Conservation (phyloP, 768 basidiomycete species). For the Tubosaeta brunneosetosa region DNA sequence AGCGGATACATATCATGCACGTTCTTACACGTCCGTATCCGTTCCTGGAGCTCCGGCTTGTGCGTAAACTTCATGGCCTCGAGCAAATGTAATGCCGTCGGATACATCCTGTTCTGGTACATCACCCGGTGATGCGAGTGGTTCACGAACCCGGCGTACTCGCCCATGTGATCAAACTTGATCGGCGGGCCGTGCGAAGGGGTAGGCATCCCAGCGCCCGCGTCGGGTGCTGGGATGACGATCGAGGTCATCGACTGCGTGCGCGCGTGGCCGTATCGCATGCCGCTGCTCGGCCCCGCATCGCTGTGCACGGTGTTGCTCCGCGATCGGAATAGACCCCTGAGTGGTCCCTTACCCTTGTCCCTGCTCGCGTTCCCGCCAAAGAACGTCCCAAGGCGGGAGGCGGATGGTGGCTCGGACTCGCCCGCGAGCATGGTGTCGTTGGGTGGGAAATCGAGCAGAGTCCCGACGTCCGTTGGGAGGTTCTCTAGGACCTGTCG, state of each 20-base stretch:
- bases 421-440: not conserved
- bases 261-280: conserved; percentile 17
- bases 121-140: conserved; percentile 61
- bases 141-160: conserved; percentile 53
- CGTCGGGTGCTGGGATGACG: conserved; percentile 18
- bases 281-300: conserved; percentile 9
- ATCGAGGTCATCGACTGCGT: conserved; percentile 19
- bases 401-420: conserved; percentile 19
- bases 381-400: conserved; percentile 20
- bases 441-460: conserved; percentile 10
- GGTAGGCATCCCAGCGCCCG: conserved; percentile 14
- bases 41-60: conserved; percentile 50
- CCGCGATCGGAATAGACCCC: conserved; percentile 46
- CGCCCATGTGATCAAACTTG: conserved; percentile 40
- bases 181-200: conserved; percentile 23
- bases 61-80: conserved; percentile 69
- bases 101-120: conserved; percentile 52
- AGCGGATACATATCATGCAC: conserved; percentile 37
- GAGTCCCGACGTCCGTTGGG: conserved; percentile 36
- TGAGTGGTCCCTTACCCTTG: conserved; percentile 33
- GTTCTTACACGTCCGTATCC: conserved; percentile 44
- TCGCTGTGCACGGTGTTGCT: conserved; percentile 26
- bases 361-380: conserved; percentile 25
- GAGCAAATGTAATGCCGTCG: conserved; percentile 69
- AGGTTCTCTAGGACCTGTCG: conserved; percentile 46